Evolutionary conservation across 202 grass and related monocot species (phyloP), one percentile per base, ranked within the genome.

Genomic region (Sporobolus alterniflorus): DNA sequence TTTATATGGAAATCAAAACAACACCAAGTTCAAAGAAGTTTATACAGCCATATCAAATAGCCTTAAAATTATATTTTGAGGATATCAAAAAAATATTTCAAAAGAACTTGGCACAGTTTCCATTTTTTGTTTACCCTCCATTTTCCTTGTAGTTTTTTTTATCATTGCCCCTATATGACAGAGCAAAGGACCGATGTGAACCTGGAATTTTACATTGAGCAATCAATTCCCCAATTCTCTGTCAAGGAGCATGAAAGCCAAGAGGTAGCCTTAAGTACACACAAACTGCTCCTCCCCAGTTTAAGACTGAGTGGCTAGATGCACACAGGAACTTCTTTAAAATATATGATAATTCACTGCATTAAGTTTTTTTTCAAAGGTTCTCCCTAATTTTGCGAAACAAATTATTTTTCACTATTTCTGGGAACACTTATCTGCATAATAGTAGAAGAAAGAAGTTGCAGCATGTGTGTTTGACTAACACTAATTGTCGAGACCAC

Each of bases 221-320:
- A 64, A 64, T 64, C 42, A 49, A 11, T 20, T 75, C 25, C 46
- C 74, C 29, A 65, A 47, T 28, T 52, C 84, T 55, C 34, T 77
- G 28, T 13, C 41, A 75, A 87, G 9, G 73, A 63, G 69, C 74
- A 54, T 40, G 44, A 28, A 73, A 86, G 25, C 34, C 20, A 50
- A 29, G 26, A 74, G 15, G 13, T 13, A 51, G 15, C 41, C 56
- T n/a, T 62, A 69, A 78, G 32, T 39, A 50, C 50, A 51, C 41
- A 51, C 56, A 78, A 80, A 54, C 29, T 44, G 32, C 32, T 47
- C 26, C 13, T 54, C 59, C 12, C 9, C 0, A 16, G 31, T 48
- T n/a, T 28, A 28, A 32, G 44, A 36, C n/a, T 18, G 26, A 70
- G 63, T 64, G 43, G 36, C 2, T 50, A 41, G 47, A 6, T 4